phyloP scores from a whole-genome alignment of 208 protist genomes.

The Herpetomonas tarakana region DNA sequence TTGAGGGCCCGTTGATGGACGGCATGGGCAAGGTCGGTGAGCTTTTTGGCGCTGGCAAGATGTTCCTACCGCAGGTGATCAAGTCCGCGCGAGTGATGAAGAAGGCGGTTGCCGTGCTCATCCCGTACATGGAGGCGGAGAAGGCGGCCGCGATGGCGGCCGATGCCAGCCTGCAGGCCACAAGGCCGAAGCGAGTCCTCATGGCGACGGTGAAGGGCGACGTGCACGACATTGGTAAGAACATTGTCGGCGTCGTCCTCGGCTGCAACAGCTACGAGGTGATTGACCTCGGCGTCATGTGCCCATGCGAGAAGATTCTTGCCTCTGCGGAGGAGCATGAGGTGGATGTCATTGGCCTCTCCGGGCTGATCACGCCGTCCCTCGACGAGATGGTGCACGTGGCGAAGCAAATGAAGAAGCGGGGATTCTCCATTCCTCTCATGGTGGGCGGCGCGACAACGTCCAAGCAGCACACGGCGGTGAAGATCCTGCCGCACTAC shows the following conservation, averaged over 20 bases:
- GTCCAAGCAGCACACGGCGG: conserved; percentile 96
- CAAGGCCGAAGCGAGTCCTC: conserved; percentile 60
- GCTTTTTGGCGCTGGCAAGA: conserved; percentile 96
- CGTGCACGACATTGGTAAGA: conserved; percentile 98
- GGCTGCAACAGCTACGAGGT: conserved; percentile 97
- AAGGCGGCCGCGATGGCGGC: conserved; percentile 33
- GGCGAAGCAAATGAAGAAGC: conserved; percentile 92
- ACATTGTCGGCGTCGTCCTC: conserved; percentile 96
- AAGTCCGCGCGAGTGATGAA: conserved; percentile 97
- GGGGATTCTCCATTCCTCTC: conserved; percentile 80
- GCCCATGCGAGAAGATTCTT: conserved; percentile 91
- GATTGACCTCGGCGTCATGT: conserved; percentile 95
- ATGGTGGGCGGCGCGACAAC: conserved; percentile 97
- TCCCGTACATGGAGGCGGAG: conserved; percentile 95
- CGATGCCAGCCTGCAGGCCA: conserved; percentile 14
- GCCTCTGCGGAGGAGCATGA: conserved; percentile 72
- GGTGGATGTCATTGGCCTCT: conserved; percentile 93
- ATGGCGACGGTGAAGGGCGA: conserved; percentile 98
- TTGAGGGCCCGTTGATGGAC: conserved; percentile 95
- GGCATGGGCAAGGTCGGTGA: conserved; percentile 96
- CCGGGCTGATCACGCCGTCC: conserved; percentile 97
- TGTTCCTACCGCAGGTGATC: conserved; percentile 98
- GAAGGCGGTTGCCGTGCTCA: conserved; percentile 95
- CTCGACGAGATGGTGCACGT: conserved; percentile 97
- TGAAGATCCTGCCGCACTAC: conserved; percentile 96